Percentiles rank a stretch among this genome's conserved stretches.
phyloP scores from a whole-genome alignment of 768 basidiomycete genomes.

The Galerina sulciceps region DNA sequence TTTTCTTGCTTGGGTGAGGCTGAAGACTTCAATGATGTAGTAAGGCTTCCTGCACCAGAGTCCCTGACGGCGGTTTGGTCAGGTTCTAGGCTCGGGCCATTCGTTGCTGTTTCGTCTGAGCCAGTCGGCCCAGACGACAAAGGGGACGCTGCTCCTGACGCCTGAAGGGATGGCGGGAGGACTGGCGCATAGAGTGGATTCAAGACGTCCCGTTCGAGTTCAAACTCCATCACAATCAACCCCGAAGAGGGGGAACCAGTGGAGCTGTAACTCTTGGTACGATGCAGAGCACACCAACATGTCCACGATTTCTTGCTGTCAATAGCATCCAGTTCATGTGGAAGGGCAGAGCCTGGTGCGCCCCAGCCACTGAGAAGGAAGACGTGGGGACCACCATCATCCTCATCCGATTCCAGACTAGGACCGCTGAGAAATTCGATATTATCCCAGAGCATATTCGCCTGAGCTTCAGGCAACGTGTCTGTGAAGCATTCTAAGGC shows the following conservation, averaged over 20 bases:
- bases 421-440: constrained; percentile 67
- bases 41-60: constrained; percentile 2
- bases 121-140: neutral
- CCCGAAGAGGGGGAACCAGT: constrained; percentile 17
- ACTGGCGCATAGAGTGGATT: constrained; percentile 70
- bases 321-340: constrained; percentile 27
- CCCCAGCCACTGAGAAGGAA: constrained; percentile 77
- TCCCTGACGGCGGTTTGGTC: constrained; percentile 18
- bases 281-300: constrained; percentile 73
- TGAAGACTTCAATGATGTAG: constrained; percentile 6
- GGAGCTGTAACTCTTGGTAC: constrained; percentile 36
- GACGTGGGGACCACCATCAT: constrained; percentile 53
- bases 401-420: constrained; percentile 44
- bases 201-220: constrained; percentile 69
- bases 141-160: neutral
- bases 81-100: constrained; percentile 3
- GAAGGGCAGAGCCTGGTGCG: constrained; percentile 55
- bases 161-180: constrained; percentile 1
- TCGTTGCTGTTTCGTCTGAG: neutral
- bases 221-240: constrained; percentile 78
- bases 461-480: constrained; percentile 67
- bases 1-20: neutral
- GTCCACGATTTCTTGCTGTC: constrained; percentile 56
- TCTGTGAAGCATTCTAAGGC: constrained; percentile 74
- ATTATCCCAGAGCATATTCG: constrained; percentile 72